Conservation (phyloP, 192 early-diverging fungal genomes). For the Backusella circina region DNA sequence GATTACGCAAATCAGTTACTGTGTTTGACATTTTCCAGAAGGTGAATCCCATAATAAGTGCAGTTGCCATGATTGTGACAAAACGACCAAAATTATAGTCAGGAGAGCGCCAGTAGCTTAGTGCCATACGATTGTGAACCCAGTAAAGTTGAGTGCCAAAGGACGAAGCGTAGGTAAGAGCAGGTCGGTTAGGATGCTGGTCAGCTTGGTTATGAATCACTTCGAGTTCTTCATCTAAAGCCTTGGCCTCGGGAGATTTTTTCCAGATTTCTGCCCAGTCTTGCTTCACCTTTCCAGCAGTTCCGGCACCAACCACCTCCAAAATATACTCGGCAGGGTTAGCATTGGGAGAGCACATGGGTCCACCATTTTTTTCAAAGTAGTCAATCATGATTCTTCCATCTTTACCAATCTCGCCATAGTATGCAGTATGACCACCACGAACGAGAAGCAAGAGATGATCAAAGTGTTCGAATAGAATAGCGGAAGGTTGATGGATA, state of each 20-base stretch:
- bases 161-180: conserved; percentile 42
- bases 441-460: conserved; percentile 74
- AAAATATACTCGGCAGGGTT: conserved; percentile 89
- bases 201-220: conserved; percentile 43
- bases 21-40: conserved; percentile 61
- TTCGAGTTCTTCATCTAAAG: conserved; percentile 47
- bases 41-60: conserved; percentile 66
- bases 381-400: conserved; percentile 62
- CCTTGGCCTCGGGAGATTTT: conserved; percentile 47
- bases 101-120: conserved; percentile 68
- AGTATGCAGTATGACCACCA: conserved; percentile 77
- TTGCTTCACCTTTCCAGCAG: conserved; percentile 24
- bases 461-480: conserved; percentile 83
- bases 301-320: conserved; percentile 70
- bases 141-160: conserved; percentile 47
- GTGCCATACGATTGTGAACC: conserved; percentile 63
- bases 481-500: conserved; percentile 83
- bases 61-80: conserved; percentile 52
- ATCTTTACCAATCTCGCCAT: conserved; percentile 74
- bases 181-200: conserved; percentile 17
- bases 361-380: conserved; percentile 72
- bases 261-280: conserved; percentile 78
- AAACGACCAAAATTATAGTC: conserved; percentile 74
- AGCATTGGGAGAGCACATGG: conserved; percentile 55
- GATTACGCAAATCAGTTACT: conserved; percentile 57